These are phyloP conservation scores for Epichloe glyceriae DNA, from an alignment of 2,329 filamentous ascomycete genomes.

Conservation along the genomic window DNA sequence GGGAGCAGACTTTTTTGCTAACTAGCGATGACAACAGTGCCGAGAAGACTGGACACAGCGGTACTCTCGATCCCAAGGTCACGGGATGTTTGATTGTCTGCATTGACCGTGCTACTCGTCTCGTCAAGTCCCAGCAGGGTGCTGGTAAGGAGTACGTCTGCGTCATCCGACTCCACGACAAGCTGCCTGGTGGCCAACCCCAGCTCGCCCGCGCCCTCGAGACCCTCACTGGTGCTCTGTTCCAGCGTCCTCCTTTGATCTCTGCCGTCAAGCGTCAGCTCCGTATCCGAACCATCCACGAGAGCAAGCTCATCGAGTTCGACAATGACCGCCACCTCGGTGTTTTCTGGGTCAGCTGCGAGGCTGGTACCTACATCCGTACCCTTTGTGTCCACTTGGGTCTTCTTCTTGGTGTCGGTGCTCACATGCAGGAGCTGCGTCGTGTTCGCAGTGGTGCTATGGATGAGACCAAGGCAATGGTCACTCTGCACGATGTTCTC, in stretches of 20 bases:
- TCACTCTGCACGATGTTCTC: slow-evolving; percentile 75
- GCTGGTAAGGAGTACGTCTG: slow-evolving; percentile 98
- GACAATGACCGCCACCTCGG: slow-evolving; percentile 96
- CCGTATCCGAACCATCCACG: slow-evolving; percentile 94
- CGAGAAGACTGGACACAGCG: slow-evolving; percentile 96
- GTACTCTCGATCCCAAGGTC: slow-evolving; percentile 96
- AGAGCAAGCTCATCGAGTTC: slow-evolving; percentile 93
- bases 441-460: slow-evolving; percentile 90
- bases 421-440: slow-evolving; percentile 96
- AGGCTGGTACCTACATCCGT: slow-evolving; percentile 94
- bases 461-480: slow-evolving; percentile 79
- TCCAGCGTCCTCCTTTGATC: slow-evolving; percentile 84
- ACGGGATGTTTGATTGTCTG: slow-evolving; percentile 91
- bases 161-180: slow-evolving; percentile 90
- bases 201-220: slow-evolving; percentile 90
- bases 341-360: slow-evolving; percentile 99
- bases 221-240: slow-evolving; percentile 89
- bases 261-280: slow-evolving; percentile 98
- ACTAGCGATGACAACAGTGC: slow-evolving; percentile 15
- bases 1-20: neutral
- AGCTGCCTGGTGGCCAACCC: slow-evolving; percentile 81
- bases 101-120: slow-evolving; percentile 89
- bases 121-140: slow-evolving; percentile 98
- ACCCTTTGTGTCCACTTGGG: slow-evolving; percentile 93
- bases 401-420: slow-evolving; percentile 64